phyloP scores from a whole-genome alignment of 139 green algal genomes.

The Dunaliella primolecta region DNA sequence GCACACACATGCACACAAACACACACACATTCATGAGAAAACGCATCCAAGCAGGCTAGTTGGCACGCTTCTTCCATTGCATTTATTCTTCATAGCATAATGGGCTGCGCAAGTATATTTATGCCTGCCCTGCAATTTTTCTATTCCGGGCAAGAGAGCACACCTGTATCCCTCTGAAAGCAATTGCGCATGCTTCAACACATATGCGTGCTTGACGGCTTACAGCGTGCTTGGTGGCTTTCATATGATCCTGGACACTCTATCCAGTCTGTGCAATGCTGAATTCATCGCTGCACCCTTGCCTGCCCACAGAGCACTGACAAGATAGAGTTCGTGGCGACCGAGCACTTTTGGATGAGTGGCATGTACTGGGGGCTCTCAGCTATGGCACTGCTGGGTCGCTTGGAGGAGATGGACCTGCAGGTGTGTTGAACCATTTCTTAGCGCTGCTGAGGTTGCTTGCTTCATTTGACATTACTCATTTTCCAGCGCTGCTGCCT shows the following conservation, averaged over 20 bases:
- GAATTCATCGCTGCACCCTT: neutral
- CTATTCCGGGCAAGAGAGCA: neutral
- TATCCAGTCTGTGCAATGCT: neutral
- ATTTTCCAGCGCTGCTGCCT: no score
- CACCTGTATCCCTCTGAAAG: neutral
- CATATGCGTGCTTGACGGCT: neutral
- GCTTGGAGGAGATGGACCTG: slow-evolving; percentile 66
- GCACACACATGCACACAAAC: neutral
- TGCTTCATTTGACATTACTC: no score
- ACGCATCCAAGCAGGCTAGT: neutral
- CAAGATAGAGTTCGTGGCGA: slow-evolving; percentile 69
- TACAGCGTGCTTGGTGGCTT: neutral
- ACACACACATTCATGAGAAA: neutral
- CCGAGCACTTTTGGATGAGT: slow-evolving; percentile 95
- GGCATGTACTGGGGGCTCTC: slow-evolving; percentile 97
- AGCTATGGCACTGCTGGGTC: slow-evolving; percentile 76
- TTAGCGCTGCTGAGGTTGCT: no score
- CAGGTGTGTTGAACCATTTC: no score
- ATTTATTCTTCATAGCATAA: no score
- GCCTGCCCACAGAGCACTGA: slow-evolving; percentile 26
- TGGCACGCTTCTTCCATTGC: no score
- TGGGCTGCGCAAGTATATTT: no score
- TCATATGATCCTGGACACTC: neutral
- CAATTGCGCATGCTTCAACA: neutral
- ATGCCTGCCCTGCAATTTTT: no score